Percentiles rank a stretch among this genome's conserved stretches.
phyloP scores from a whole-genome alignment of 2,329 filamentous ascomycete species.

The Pseudocercospora cruenta region DNA sequence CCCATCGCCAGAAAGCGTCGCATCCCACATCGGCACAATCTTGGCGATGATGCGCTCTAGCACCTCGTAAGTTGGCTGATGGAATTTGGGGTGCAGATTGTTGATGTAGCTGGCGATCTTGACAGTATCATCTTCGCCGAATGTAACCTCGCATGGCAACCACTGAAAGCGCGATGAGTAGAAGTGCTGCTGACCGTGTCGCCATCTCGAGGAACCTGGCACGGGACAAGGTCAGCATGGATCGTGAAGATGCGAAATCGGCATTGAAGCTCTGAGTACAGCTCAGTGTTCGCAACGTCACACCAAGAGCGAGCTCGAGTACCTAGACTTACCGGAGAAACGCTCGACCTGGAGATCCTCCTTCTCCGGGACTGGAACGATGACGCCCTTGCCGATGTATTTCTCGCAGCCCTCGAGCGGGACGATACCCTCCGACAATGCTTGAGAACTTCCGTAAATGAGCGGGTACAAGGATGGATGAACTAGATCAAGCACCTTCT shows the following conservation, averaged over 20 bases:
- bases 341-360: conserved; percentile 13
- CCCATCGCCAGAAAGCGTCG: conserved; percentile 16
- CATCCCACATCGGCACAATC: conserved; percentile 36
- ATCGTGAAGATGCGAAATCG: too few relatives aligned
- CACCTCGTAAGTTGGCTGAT: conserved; percentile 30
- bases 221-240: too few relatives aligned
- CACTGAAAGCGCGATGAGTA: conserved; percentile 36
- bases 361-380: conserved; percentile 24
- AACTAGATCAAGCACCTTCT: conserved; percentile 64
- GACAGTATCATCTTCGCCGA: conserved; percentile 18
- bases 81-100: conserved; percentile 33
- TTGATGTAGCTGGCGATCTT: conserved; percentile 39
- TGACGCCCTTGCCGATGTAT: conserved; percentile 38
- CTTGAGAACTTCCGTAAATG: conserved; percentile 55
- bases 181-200: conserved; percentile 3
- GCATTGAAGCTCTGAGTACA: too few relatives aligned
- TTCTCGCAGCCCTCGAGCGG: conserved; percentile 37
- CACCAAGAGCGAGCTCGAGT: too few relatives aligned
- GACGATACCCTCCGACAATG: conserved; percentile 41
- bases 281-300: too few relatives aligned
- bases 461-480: conserved; percentile 68
- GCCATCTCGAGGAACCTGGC: conserved; percentile 1
- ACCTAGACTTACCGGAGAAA: not conserved
- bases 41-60: conserved; percentile 33
- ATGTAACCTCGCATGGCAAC: conserved; percentile 34